phyloP scores from a whole-genome alignment of 768 basidiomycete genomes.

The Cubamyces lactineus region DNA sequence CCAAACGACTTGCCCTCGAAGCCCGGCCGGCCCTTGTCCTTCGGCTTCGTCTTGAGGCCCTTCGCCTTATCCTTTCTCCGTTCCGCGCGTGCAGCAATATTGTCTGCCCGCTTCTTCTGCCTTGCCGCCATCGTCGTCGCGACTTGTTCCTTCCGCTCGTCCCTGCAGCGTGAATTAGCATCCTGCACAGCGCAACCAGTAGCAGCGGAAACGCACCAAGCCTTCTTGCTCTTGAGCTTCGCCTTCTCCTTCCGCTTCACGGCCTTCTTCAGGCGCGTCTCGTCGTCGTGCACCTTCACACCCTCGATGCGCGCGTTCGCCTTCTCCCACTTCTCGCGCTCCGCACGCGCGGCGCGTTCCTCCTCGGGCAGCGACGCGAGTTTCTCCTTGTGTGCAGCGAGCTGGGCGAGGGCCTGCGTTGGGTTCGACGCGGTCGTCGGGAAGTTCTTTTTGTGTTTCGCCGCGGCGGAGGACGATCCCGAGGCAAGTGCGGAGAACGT shows the following conservation, averaged over 20 bases:
- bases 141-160: constrained; percentile 82
- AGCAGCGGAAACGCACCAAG: constrained; percentile 63
- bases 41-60: constrained; percentile 54
- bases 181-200: neutral
- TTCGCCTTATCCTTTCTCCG: constrained; percentile 63
- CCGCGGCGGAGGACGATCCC: constrained; percentile 38
- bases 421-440: constrained; percentile 81
- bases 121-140: constrained; percentile 75
- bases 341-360: constrained; percentile 78
- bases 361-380: constrained; percentile 79
- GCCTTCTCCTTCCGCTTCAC: constrained; percentile 91
- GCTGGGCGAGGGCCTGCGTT: constrained; percentile 79
- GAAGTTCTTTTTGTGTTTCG: constrained; percentile 55
- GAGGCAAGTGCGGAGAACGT: constrained; percentile 69
- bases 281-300: constrained; percentile 90
- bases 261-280: constrained; percentile 85
- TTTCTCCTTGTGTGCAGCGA: constrained; percentile 77
- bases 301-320: constrained; percentile 88
- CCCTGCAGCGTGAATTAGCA: constrained; percentile 51
- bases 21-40: constrained; percentile 72
- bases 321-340: constrained; percentile 88
- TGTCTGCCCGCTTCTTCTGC: constrained; percentile 90
- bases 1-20: constrained; percentile 87
- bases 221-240: constrained; percentile 80
- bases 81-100: constrained; percentile 86